Evolutionary conservation across 768 basidiomycete species (phyloP), one percentile per base, ranked within the genome.

Genomic region (Dictyophora rubrovolvata): DNA sequence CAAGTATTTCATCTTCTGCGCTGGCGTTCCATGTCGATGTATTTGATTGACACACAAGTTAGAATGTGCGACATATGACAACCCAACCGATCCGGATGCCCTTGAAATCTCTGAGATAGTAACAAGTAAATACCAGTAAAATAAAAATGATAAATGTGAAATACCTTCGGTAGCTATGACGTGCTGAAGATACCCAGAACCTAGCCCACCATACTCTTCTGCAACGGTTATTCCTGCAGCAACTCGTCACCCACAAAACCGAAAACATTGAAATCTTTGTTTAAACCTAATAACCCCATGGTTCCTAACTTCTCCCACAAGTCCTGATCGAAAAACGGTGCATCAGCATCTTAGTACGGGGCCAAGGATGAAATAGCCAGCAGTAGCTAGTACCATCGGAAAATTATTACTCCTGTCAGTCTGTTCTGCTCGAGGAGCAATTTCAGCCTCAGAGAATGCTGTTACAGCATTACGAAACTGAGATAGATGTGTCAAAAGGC

Each of bases 21-120:
- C 78, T 36, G 83, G 79, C 36, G 89, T 93, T 18, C 90, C 92
- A 66, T 91, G 87, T 23, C 92, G 76, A 69, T 88, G 80, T 22
- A 93, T 90, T 71, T 89, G 87, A 56, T 75, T 75, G 22, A 79
- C 78, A 64, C 92, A 94, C 34, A 94, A 79, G 66, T 94, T 94
- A 14, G 90, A 93, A 65, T 94, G 92, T 34, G 92, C 90, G 56
- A 89, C 92, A 61, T 94, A 94, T 1, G 91, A 93, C 6, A 97
- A 80, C 1, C 87, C 94, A 23, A 97, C 87, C 4, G 91, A 93
- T 35, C 91, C 94, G 6, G 93, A 95, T 17, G 90, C 89, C 22
- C 83, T 76, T 36, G 93, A 95, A 56, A 97, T 74, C 62, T 90
- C 72, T 73, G 60, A 21, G 11, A 17, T 5, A 50, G 34, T 28